Evolutionary conservation across 768 basidiomycete genomes (phyloP).

Genomic region (Russula brevipes): DNA sequence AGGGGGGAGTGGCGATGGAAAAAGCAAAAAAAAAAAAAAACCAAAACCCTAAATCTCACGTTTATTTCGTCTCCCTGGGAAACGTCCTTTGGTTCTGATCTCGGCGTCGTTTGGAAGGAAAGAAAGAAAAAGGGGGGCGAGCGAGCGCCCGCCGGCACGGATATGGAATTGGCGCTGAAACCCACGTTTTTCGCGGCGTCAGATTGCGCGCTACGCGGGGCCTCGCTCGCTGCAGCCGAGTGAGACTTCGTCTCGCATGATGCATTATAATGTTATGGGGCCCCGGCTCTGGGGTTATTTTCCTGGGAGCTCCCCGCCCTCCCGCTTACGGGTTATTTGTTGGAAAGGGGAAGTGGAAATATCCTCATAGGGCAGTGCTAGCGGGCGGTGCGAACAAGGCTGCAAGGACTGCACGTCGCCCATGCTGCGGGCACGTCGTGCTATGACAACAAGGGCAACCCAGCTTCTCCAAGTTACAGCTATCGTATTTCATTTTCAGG

Average conservation of each 20-base stretch:
- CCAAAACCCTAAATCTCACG: not conserved
- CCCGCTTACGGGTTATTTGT: too few species aligned
- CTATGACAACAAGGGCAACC: not conserved
- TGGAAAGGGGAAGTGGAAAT: too few species aligned
- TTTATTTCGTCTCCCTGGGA: constrained; percentile 2
- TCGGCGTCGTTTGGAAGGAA: too few species aligned
- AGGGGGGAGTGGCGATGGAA: not conserved
- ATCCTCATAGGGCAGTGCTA: too few species aligned
- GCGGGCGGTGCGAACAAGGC: not conserved
- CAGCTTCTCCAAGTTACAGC: constrained; percentile 8
- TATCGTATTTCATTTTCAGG: not conserved
- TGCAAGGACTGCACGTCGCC: not conserved
- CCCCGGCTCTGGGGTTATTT: too few species aligned
- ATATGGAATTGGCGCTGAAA: constrained; percentile 4
- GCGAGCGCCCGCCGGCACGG: not conserved
- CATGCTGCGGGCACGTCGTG: not conserved
- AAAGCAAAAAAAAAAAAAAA: not conserved
- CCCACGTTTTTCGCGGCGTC: not conserved
- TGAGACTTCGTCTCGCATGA: not conserved
- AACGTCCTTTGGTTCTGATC: not conserved
- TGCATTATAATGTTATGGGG: too few species aligned
- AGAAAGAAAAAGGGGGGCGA: not conserved
- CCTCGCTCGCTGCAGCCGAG: not conserved
- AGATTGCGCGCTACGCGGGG: constrained; percentile 13
- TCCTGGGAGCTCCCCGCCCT: too few species aligned